These are phyloP conservation scores for Verticillium klebahnii DNA, from an alignment of 2,329 filamentous ascomycete genomes.

Conservation along the genomic window DNA sequence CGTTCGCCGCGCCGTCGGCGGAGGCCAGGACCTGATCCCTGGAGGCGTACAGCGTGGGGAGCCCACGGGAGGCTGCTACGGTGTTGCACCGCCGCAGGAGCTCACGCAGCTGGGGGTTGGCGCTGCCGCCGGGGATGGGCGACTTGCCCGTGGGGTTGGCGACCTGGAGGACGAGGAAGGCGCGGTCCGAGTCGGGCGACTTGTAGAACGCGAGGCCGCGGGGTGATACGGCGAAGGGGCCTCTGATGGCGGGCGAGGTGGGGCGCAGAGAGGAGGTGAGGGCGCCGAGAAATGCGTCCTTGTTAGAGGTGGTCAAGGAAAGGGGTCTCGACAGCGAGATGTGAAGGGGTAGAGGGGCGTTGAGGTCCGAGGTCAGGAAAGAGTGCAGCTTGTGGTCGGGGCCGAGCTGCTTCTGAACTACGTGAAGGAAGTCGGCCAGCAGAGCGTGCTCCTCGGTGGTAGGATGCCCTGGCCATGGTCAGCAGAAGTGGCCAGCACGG, in stretches of 20 bases:
- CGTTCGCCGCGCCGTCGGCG: conserved; percentile 13
- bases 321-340: conserved; percentile 85
- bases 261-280: conserved; percentile 39
- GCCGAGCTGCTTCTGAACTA: conserved; percentile 27
- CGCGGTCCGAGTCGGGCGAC: conserved; percentile 59
- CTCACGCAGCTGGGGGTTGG: conserved; percentile 50
- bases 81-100: conserved; percentile 66
- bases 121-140: conserved; percentile 19
- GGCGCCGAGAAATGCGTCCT: conserved; percentile 59
- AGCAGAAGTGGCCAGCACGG: conserved; percentile 1
- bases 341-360: conserved; percentile 75
- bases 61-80: conserved; percentile 53
- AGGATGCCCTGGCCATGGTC: conserved; percentile 46
- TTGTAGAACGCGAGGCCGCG: conserved; percentile 42
- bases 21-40: neutral
- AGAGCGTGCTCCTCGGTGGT: conserved; percentile 37
- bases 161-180: conserved; percentile 79
- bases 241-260: neutral
- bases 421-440: conserved; percentile 38
- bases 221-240: conserved; percentile 33
- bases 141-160: conserved; percentile 8
- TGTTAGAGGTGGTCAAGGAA: conserved; percentile 66
- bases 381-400: conserved; percentile 48
- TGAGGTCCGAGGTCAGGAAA: conserved; percentile 73
- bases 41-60: conserved; percentile 63